Percentiles rank a stretch among this genome's conserved stretches.
Evolutionary conservation across 2,329 filamentous ascomycete genomes (phyloP).

Genomic region (Pyrenophora teres): DNA sequence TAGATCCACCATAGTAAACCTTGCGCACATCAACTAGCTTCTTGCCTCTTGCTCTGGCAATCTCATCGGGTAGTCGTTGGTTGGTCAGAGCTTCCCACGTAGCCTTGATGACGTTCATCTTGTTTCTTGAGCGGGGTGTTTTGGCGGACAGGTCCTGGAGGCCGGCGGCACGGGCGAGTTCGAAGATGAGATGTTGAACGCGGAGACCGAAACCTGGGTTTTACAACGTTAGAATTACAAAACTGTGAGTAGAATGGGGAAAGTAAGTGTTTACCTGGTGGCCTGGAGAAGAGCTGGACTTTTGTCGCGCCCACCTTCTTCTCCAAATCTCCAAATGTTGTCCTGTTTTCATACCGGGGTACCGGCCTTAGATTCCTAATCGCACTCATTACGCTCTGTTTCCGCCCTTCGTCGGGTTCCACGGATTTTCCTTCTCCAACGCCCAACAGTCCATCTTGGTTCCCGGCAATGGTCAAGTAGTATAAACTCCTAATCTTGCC

Average conservation of each 20-base stretch:
- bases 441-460: slow-evolving; percentile 82
- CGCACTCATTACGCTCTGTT: slow-evolving; percentile 78
- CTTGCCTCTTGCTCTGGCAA: slow-evolving; percentile 86
- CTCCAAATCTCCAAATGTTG: slow-evolving; percentile 83
- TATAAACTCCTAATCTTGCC: slow-evolving; percentile 85
- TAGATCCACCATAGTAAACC: slow-evolving; percentile 87
- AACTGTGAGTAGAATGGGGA: not conserved
- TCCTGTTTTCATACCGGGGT: slow-evolving; percentile 85
- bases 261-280: slow-evolving; percentile 72
- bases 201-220: slow-evolving; percentile 85
- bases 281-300: slow-evolving; percentile 78
- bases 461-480: slow-evolving; percentile 80
- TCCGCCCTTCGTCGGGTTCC: slow-evolving; percentile 68
- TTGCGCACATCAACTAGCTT: slow-evolving; percentile 96
- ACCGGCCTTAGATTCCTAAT: slow-evolving; percentile 95
- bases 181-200: slow-evolving; percentile 88
- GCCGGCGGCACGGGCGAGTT: slow-evolving; percentile 86
- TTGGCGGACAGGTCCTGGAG: slow-evolving; percentile 84
- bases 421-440: slow-evolving; percentile 88
- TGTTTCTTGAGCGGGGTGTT: slow-evolving; percentile 85
- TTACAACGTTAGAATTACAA: not conserved
- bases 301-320: slow-evolving; percentile 85
- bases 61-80: slow-evolving; percentile 86
- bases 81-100: slow-evolving; percentile 78
- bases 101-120: slow-evolving; percentile 98